Evolutionary conservation across 1,284 basidiomycete genomes (phyloP), one percentile per base, ranked within the genome.

Genomic region (Trametes pubescens): DNA sequence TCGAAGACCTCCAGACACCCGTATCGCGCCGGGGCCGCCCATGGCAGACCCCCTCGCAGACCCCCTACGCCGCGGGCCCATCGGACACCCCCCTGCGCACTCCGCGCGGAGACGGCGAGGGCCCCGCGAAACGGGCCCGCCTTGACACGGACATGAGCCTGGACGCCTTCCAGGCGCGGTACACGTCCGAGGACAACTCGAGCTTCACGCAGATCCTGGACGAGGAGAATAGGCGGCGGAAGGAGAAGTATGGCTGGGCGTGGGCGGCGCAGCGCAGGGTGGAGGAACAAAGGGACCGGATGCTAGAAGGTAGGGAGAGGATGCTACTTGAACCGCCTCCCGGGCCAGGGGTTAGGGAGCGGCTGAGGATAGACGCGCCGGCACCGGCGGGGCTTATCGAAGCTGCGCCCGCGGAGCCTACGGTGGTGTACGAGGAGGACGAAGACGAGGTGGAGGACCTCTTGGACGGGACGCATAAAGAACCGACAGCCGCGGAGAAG

Each of bases 171-270:
- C 96, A 98, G 75, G 87, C 94, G 4, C 85, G 85, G 51, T 97
- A 94, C 75, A 98, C 96, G 0, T 96, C 94, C 0, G 95, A 98
- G 75, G 96, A 98, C 76, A 98, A 98, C 76, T 90, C 95, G 4
- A 96, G 93, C 62, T 98, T 98, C 75, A 93, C 93, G 13, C 84
- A 93, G 66, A 95, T 98, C 65, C 78, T 98, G 59, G 88, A 95
- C 59, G 89, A 91, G 64, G 95, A 98, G 81, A 98, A 98, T 75
- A 78, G 81, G 74, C 82, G 84, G 71, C 85, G 95, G 65, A 88
- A 88, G 72, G 91, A 94, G 73, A 86, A 81, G 74, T 94, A 89
- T 81, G 85, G 80, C 0, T 98, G 96, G 96, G 96, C 95, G 9
- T 98, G 91, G 88, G 91, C 94, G 40, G 94, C 93, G 9, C 94